Evolutionary conservation across 2,329 filamentous ascomycete species (phyloP).

Genomic region (Hypocreales sp.): DNA sequence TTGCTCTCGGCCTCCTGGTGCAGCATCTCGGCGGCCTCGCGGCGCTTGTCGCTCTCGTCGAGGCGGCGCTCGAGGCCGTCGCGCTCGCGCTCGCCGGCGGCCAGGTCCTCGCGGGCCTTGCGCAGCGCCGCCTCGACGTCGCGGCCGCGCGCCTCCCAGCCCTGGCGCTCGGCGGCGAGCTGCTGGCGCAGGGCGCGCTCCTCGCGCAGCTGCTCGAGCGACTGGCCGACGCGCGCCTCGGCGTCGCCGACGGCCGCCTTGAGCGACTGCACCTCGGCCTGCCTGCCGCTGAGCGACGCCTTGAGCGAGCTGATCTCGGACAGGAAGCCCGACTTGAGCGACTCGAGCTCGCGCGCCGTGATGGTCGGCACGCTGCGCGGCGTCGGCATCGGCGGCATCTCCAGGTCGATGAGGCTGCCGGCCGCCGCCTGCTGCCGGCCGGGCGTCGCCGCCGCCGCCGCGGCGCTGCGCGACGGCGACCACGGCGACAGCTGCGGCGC

Average conservation of each 20-base stretch:
- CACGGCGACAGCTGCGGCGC: slow-evolving; percentile 12
- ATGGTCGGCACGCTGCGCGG: slow-evolving; percentile 83
- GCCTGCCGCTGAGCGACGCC: slow-evolving; percentile 80
- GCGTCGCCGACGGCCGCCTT: slow-evolving; percentile 82
- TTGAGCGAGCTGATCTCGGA: slow-evolving; percentile 92
- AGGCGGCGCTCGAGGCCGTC: slow-evolving; percentile 63
- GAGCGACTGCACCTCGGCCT: slow-evolving; percentile 76
- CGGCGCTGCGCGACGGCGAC: slow-evolving; percentile 17
- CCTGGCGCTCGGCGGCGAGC: slow-evolving; percentile 57
- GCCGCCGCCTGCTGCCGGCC: slow-evolving; percentile 36
- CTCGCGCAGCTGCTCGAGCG: slow-evolving; percentile 69
- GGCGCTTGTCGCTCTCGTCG: slow-evolving; percentile 60
- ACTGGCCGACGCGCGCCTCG: slow-evolving; percentile 80
- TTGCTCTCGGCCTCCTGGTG: slow-evolving; percentile 63
- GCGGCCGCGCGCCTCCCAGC: slow-evolving; percentile 70
- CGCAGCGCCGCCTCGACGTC: slow-evolving; percentile 75
- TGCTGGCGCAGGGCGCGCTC: slow-evolving; percentile 56
- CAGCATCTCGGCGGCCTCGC: slow-evolving; percentile 59
- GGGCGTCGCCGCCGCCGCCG: slow-evolving; percentile 25
- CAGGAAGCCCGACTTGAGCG: slow-evolving; percentile 76
- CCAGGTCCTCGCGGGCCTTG: slow-evolving; percentile 69
- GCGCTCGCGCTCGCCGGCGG: slow-evolving; percentile 61
- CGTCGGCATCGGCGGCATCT: slow-evolving; percentile 85
- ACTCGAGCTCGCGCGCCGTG: slow-evolving; percentile 83
- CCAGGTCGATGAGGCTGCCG: slow-evolving; percentile 56